Conservation (phyloP, 2,329 filamentous ascomycete species). For the Kalmusia sp. region DNA sequence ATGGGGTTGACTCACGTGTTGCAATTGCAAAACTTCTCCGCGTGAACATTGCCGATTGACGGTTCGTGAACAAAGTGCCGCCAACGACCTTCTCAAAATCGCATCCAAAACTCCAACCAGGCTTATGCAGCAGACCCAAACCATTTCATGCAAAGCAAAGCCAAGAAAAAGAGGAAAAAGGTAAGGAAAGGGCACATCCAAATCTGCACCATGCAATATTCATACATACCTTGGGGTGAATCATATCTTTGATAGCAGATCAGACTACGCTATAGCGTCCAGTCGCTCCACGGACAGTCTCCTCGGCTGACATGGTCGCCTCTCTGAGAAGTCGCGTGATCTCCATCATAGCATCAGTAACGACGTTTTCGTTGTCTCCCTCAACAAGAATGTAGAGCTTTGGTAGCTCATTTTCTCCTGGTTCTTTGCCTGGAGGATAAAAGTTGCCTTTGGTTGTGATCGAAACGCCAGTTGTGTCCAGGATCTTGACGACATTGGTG, state of each 20-base stretch:
- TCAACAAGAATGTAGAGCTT: conserved; percentile 98
- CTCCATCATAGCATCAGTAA: conserved; percentile 89
- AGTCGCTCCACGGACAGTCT: conserved; percentile 75
- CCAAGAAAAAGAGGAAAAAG: not conserved
- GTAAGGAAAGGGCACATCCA: not conserved
- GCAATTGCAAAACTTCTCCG: not conserved
- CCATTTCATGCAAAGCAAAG: not conserved
- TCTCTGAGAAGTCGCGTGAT: conserved; percentile 87
- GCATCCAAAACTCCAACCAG: conserved; percentile 1
- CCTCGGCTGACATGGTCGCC: conserved; percentile 86
- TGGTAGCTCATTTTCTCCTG: conserved; percentile 74
- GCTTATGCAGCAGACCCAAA: not conserved
- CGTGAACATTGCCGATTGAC: not conserved
- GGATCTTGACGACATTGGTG: conserved; percentile 97
- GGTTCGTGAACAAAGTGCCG: not conserved
- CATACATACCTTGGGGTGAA: conserved; percentile 11
- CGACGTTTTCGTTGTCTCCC: conserved; percentile 92
- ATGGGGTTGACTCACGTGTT: conserved; percentile 9
- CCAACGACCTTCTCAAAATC: not conserved
- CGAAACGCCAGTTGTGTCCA: conserved; percentile 91
- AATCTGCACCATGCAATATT: not conserved
- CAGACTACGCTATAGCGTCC: conserved; percentile 79
- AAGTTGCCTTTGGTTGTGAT: conserved; percentile 98
- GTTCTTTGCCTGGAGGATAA: conserved; percentile 82
- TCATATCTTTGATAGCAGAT: not conserved